Evolutionary conservation across 352 stramenopile species (phyloP).

Genomic region (Phytophthora citricola): DNA sequence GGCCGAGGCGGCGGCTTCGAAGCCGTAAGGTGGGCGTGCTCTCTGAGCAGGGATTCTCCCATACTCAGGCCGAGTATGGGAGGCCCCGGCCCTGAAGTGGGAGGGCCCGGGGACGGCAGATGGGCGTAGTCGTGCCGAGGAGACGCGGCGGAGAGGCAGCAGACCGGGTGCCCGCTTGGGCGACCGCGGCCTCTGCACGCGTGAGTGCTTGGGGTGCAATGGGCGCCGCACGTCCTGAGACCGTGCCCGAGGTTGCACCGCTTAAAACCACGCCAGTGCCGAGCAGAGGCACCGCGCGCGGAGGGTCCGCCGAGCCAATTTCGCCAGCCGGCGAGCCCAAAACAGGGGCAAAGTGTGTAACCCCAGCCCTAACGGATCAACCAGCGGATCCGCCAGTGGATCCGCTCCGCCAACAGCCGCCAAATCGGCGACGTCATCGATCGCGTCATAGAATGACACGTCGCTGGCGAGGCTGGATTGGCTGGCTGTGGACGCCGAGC

Average conservation of each 20-base stretch:
- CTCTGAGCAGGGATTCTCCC: no score
- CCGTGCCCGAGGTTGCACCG: conserved; percentile 3
- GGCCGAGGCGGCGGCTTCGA: no score
- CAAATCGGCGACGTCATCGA: no score
- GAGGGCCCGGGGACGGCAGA: background rate
- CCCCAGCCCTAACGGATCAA: no score
- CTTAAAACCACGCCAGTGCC: conserved; percentile 1
- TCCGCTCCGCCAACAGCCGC: background rate
- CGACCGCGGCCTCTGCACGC: no score
- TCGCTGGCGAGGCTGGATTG: conserved; percentile 17
- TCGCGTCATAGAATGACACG: conserved; percentile 11
- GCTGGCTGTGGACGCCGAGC: conserved; percentile 9
- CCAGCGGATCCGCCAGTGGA: no score
- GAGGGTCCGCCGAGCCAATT: background rate
- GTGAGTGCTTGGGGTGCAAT: background rate
- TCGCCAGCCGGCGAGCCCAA: background rate
- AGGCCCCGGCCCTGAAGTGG: no score
- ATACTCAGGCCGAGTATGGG: no score
- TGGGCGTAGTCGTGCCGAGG: no score
- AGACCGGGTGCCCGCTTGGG: no score
- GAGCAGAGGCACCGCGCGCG: conserved; percentile 2
- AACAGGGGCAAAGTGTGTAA: conserved; percentile 10
- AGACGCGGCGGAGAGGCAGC: background rate
- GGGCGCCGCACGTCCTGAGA: background rate
- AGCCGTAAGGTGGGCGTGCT: no score